phyloP scores from a whole-genome alignment of 2,329 filamentous ascomycete genomes.

The Pseudogymnoascus sp. region DNA sequence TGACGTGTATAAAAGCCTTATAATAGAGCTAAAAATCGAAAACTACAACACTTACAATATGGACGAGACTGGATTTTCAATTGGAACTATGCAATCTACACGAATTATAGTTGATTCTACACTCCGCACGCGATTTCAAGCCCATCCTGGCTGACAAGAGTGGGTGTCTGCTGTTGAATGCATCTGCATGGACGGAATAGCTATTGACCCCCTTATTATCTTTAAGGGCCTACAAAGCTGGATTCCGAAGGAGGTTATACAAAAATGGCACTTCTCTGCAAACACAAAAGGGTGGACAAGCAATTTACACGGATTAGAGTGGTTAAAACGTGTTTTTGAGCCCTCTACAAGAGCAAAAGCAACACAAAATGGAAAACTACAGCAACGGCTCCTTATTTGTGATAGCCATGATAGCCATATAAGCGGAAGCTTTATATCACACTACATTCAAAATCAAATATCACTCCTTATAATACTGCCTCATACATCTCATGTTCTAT shows the following conservation, averaged over 20 bases:
- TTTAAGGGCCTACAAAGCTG: neutral
- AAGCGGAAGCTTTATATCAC: slow-evolving; percentile 12
- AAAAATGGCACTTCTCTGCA: neutral
- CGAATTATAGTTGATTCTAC: neutral
- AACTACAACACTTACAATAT: neutral
- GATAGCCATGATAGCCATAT: slow-evolving; percentile 12
- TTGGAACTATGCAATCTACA: slow-evolving; percentile 1
- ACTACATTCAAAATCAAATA: slow-evolving; percentile 15
- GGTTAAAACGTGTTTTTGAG: too few species aligned
- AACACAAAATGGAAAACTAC: neutral
- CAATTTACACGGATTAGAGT: too few species aligned
- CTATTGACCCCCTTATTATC: neutral
- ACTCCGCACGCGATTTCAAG: neutral
- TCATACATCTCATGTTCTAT: slow-evolving; percentile 15
- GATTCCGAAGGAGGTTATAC: too few species aligned
- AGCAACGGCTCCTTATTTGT: slow-evolving; percentile 9
- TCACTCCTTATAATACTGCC: slow-evolving; percentile 14
- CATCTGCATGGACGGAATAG: neutral
- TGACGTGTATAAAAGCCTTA: neutral
- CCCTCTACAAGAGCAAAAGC: too few species aligned
- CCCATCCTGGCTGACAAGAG: neutral
- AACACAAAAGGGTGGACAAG: too few species aligned
- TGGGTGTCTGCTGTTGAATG: neutral
- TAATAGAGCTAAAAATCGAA: neutral
- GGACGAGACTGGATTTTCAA: slow-evolving; percentile 6